Evolutionary conservation across 1,284 basidiomycete species (phyloP).

Genomic region (Pseudozyma pruni): DNA sequence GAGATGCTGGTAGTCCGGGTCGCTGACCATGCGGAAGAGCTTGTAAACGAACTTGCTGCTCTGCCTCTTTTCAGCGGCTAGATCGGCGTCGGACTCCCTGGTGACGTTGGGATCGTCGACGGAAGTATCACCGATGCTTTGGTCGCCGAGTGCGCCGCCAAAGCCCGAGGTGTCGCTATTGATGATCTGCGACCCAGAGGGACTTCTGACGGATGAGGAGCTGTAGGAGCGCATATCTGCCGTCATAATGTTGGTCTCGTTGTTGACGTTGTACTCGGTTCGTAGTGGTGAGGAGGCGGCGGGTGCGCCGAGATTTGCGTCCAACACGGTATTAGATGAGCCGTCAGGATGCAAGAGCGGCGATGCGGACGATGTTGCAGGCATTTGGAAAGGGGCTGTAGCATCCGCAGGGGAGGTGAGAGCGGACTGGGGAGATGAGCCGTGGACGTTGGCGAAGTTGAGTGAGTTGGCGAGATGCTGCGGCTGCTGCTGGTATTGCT

Average conservation of each 20-base stretch:
- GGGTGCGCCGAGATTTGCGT: constrained; percentile 21
- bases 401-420: constrained; percentile 35
- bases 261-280: constrained; percentile 28
- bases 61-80: constrained; percentile 51
- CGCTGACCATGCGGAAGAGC: constrained; percentile 60
- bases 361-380: constrained; percentile 6
- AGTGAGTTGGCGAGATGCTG: constrained; percentile 15
- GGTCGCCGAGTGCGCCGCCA: constrained; percentile 18
- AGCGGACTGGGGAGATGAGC: constrained; percentile 28
- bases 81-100: constrained; percentile 42
- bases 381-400: constrained; percentile 4
- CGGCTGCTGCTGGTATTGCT: constrained; percentile 22
- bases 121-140: constrained; percentile 35
- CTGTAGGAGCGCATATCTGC: constrained; percentile 42
- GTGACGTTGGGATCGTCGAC: constrained; percentile 40
- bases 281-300: constrained; percentile 29
- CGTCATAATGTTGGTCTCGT: constrained; percentile 11
- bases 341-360: constrained; percentile 30
- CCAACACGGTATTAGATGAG: constrained; percentile 2
- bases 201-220: constrained; percentile 39
- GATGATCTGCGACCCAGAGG: constrained; percentile 35
- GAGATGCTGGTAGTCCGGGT: constrained; percentile 58
- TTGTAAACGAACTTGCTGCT: constrained; percentile 61
- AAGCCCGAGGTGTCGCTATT: constrained; percentile 37
- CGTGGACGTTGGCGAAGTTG: constrained; percentile 12